Evolutionary conservation across 139 green algal genomes (phyloP), one percentile per base, ranked within the genome.

Genomic region (Ettlia oleoabundans): DNA sequence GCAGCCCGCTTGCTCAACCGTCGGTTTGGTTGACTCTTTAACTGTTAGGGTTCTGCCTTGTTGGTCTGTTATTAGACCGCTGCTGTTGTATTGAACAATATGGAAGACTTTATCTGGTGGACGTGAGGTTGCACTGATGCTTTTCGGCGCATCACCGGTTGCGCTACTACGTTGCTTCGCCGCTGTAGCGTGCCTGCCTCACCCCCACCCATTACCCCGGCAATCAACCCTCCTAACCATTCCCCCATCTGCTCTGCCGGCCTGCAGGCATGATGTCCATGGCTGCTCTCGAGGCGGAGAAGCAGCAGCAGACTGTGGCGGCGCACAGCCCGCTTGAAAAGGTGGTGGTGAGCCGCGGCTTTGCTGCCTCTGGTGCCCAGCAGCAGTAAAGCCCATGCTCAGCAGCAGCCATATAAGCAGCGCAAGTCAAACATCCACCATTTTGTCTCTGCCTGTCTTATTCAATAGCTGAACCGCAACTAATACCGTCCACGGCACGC

Each of bases 251-350:
- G 6, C n/a, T 8, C 28, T 38, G 1, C 68, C 61, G 21, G 9
- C 19, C 51, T 63, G 86, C 90, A 32, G 85, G 78, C 64, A 92
- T 92, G 89, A 91, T 91, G 89, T 74, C 80, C 52, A 78, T 88
- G 55, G 64, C 62, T 6, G 87, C 82, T 51, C 62, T 61, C 13
- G 73, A 91, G 70, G 85, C 77, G 42, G 85, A 92, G 77, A 61
- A 66, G 72, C 58, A 88, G 78, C 75, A 88, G 73, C 42, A 78
- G 43, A 58, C 77, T n/a, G 65, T 76, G 1, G 79, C 81, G 6
- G 86, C 86, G 1, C 82, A 88, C 76, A 82, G 52, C 53, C 78
- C 87, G 24, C 78, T 82, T 8, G 79, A 90, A 43, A 86, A 84
- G 55, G 65, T 84, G 70, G 53, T 63, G 42, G 64, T 81, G 15